Conservation (phyloP, 257 asterid genomes). For the Vinca minor region DNA sequence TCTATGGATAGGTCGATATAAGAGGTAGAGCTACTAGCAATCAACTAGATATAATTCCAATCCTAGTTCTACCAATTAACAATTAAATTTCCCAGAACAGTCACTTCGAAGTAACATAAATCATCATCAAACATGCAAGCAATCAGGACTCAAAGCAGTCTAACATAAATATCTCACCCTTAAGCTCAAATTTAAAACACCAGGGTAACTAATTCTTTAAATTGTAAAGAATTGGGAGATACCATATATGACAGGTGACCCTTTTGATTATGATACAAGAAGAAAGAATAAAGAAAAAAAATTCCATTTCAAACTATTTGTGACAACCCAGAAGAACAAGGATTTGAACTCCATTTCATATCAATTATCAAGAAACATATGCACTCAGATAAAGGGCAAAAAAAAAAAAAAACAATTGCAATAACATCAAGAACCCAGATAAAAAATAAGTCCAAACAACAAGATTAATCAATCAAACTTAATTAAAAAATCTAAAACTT, state of each 20-base stretch:
- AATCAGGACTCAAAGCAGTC: too few species aligned
- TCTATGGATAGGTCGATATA: too few species aligned
- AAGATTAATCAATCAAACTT: not conserved
- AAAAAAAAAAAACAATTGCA: too few species aligned
- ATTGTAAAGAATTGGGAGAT: not conserved
- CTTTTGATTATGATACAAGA: too few species aligned
- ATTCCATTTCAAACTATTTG: not conserved
- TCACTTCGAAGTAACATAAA: too few species aligned
- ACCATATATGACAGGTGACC: too few species aligned
- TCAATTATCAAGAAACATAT: not conserved
- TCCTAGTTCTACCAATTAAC: too few species aligned
- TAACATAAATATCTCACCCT: not conserved
- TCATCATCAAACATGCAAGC: not conserved
- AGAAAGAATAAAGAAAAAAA: not conserved
- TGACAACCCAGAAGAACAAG: not conserved
- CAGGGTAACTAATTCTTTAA: not conserved
- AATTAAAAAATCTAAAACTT: not conserved
- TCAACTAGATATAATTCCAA: too few species aligned
- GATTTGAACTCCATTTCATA: not conserved
- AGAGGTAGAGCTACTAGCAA: too few species aligned
- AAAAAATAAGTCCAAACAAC: not conserved
- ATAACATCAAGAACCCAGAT: constrained; percentile 11
- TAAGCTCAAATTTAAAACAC: not conserved
- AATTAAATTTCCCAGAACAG: too few species aligned
- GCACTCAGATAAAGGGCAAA: not conserved